These are phyloP conservation scores for Xerocomellus chrysenteron DNA, from an alignment of 768 basidiomycete species.

Conservation along the genomic window DNA sequence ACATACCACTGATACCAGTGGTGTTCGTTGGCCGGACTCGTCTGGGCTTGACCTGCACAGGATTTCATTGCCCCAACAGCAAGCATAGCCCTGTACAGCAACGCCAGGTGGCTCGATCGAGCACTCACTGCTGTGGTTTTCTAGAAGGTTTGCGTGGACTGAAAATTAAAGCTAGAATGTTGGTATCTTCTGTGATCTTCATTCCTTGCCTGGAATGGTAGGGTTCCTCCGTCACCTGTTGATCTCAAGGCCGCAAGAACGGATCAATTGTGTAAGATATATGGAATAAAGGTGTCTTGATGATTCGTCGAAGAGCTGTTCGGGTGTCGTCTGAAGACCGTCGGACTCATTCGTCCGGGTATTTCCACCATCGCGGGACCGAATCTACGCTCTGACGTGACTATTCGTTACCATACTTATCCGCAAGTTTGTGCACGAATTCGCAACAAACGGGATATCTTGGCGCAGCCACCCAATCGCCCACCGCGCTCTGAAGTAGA, in stretches of 20 bases:
- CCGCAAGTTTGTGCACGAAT: not conserved
- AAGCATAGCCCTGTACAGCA: constrained; percentile 23
- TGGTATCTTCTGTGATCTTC: constrained; percentile 4
- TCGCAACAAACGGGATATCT: not conserved
- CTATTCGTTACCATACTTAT: too few relatives aligned
- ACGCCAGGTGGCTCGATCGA: not conserved
- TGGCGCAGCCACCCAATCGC: not conserved
- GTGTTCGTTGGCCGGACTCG: not conserved
- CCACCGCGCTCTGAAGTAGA: not conserved
- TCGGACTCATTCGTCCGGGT: not conserved
- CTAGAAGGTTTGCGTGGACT: not conserved
- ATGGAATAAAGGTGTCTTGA: not conserved
- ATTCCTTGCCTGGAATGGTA: not conserved
- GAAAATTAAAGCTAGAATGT: not conserved
- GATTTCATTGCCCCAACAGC: constrained; percentile 9
- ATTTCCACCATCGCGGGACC: not conserved
- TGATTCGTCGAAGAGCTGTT: not conserved
- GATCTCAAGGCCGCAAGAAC: not conserved
- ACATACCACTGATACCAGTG: not conserved
- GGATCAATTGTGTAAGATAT: not conserved
- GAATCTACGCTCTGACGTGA: not conserved
- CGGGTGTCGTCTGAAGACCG: not conserved
- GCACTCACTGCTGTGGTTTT: not conserved
- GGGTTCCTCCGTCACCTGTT: not conserved
- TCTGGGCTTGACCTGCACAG: constrained; percentile 9